These are phyloP conservation scores for Fomitopsis schrenkii DNA, from an alignment of 1,284 basidiomycete species.

Conservation along the genomic window DNA sequence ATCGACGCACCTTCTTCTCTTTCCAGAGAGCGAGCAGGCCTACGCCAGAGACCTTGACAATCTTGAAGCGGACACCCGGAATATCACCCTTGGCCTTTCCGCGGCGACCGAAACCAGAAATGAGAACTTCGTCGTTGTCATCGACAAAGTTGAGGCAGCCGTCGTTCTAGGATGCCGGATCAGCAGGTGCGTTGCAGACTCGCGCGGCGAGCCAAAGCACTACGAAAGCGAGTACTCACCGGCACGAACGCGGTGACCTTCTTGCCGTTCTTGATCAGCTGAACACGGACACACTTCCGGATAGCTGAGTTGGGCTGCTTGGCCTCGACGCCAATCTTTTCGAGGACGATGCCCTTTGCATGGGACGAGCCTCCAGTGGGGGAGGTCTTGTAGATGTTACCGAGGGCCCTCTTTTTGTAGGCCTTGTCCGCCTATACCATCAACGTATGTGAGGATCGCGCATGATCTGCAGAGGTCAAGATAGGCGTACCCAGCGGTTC, in stretches of 20 bases:
- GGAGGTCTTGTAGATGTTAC: conserved; percentile 99
- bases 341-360: conserved; percentile 99
- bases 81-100: conserved; percentile 99
- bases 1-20: conserved; percentile 88
- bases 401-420: conserved; percentile 99
- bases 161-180: conserved; percentile 68
- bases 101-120: conserved; percentile 99
- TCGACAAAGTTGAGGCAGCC: conserved; percentile 99
- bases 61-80: conserved; percentile 97
- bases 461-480: neutral
- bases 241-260: conserved; percentile 92
- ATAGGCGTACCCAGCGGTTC: conserved; percentile 90
- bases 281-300: conserved; percentile 99
- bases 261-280: conserved; percentile 99
- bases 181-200: neutral
- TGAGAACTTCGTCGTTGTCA: conserved; percentile 99
- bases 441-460: neutral
- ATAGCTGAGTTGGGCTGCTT: conserved; percentile 99
- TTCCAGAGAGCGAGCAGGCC: conserved; percentile 97
- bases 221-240: conserved; percentile 26
- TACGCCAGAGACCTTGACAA: conserved; percentile 99
- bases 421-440: conserved; percentile 86
- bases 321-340: conserved; percentile 94
- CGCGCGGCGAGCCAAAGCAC: too few relatives aligned
- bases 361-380: conserved; percentile 99